Percentiles rank a stretch among this genome's conserved stretches.
phyloP scores from a whole-genome alignment of 805 yeast species.

The Zygosaccharomyces bailii region DNA sequence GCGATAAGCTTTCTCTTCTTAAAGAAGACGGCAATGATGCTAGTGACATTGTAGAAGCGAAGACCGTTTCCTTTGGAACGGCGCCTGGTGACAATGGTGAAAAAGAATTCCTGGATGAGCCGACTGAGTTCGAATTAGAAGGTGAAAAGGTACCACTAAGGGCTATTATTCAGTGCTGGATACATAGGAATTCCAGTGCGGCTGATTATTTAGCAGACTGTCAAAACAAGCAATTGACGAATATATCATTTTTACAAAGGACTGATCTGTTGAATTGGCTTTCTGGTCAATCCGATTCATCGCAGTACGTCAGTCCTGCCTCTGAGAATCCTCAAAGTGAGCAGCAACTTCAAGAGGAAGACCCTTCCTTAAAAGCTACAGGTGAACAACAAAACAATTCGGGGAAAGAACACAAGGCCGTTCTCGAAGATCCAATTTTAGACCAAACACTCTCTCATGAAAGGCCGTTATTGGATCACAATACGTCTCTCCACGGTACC shows the following conservation, averaged over 20 bases:
- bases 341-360: slow-evolving; percentile 5
- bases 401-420: slow-evolving; percentile 14
- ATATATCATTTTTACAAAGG: slow-evolving; percentile 79
- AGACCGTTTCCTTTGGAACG: slow-evolving; percentile 28
- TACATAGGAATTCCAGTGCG: slow-evolving; percentile 64
- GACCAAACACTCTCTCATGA: slow-evolving; percentile 38
- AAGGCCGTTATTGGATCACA: slow-evolving; percentile 53
- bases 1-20: slow-evolving; percentile 19
- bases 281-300: slow-evolving; percentile 59
- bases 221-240: slow-evolving; percentile 56
- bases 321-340: neutral
- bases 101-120: slow-evolving; percentile 39
- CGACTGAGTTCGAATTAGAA: slow-evolving; percentile 56
- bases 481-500: slow-evolving; percentile 59
- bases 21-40: slow-evolving; percentile 25
- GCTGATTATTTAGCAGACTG: slow-evolving; percentile 80
- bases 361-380: slow-evolving; percentile 2
- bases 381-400: slow-evolving; percentile 36
- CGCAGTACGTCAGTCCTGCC: slow-evolving; percentile 46
- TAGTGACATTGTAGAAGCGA: slow-evolving; percentile 40
- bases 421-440: slow-evolving; percentile 37
- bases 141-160: slow-evolving; percentile 48
- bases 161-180: slow-evolving; percentile 74
- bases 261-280: slow-evolving; percentile 82
- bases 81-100: slow-evolving; percentile 13